Percentiles rank a stretch among this genome's conserved stretches.
phyloP scores from a whole-genome alignment of 148 eudicot species.

The Simmondsia chinensis region DNA sequence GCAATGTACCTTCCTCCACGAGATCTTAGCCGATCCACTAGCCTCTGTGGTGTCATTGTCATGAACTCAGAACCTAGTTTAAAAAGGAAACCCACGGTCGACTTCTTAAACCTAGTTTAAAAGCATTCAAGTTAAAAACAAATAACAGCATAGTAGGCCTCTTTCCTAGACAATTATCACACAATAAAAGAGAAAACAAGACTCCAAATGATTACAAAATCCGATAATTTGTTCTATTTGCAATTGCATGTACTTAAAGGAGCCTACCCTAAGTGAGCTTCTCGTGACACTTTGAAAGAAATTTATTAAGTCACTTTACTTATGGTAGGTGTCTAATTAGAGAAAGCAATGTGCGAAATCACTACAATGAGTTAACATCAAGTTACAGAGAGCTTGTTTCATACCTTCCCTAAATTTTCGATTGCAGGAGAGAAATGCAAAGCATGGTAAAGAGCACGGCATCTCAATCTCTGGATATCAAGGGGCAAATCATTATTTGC shows the following conservation, averaged over 20 bases:
- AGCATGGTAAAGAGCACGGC: conserved; percentile 75
- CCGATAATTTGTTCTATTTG: too few species aligned
- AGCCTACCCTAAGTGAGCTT: too few species aligned
- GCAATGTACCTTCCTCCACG: conserved; percentile 65
- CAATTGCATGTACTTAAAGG: too few species aligned
- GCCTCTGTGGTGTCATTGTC: conserved; percentile 85
- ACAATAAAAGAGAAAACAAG: too few species aligned
- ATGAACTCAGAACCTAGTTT: conserved; percentile 69
- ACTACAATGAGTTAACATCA: background rate
- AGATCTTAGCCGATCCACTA: conserved; percentile 78
- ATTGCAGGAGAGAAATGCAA: conserved; percentile 74
- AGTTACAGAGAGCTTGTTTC: conserved; percentile 5
- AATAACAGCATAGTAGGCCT: too few species aligned
- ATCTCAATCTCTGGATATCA: conserved; percentile 87
- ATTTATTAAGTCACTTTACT: too few species aligned
- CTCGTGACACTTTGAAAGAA: too few species aligned
- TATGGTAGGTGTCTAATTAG: too few species aligned
- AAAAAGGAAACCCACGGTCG: conserved; percentile 34
- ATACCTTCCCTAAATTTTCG: conserved; percentile 81
- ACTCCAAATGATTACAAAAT: too few species aligned
- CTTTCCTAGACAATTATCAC: too few species aligned
- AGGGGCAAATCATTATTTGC: conserved; percentile 86
- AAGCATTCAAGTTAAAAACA: conserved; percentile 5
- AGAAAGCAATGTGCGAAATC: too few species aligned
- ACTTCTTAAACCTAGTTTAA: too few species aligned